A percentile compares a stretch with the other conserved stretches of the same genome.
phyloP scores from a whole-genome alignment of 805 yeast species.

The Scheffersomyces amazonensis region DNA sequence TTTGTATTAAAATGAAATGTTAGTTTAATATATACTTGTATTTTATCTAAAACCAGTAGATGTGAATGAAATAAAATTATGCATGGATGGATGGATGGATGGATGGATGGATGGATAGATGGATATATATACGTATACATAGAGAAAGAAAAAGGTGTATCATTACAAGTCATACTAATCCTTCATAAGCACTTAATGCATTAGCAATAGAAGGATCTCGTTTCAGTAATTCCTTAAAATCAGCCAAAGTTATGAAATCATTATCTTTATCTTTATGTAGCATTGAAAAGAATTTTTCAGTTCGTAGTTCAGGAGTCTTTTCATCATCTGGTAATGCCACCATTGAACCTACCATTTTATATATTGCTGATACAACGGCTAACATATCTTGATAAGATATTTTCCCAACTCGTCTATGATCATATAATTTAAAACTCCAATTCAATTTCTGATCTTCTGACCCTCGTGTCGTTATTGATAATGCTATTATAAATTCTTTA shows the following conservation, averaged over 20 bases:
- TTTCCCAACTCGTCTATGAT: slow-evolving; percentile 73
- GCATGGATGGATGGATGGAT: no score
- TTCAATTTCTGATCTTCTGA: slow-evolving; percentile 75
- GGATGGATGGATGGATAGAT: no score
- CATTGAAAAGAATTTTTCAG: slow-evolving; percentile 71
- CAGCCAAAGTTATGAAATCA: slow-evolving; percentile 67
- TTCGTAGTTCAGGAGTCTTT: slow-evolving; percentile 85
- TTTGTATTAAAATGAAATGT: no score
- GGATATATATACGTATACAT: no score
- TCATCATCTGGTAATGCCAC: slow-evolving; percentile 86
- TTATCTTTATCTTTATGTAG: slow-evolving; percentile 72
- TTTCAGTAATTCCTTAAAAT: slow-evolving; percentile 78
- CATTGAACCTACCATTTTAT: slow-evolving; percentile 95
- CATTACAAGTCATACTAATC: slow-evolving; percentile 54
- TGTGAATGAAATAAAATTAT: no score
- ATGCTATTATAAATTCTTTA: slow-evolving; percentile 85
- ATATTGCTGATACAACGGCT: slow-evolving; percentile 75
- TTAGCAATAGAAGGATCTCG: slow-evolving; percentile 72
- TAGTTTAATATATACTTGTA: no score
- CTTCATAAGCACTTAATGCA: slow-evolving; percentile 78
- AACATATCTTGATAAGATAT: slow-evolving; percentile 78
- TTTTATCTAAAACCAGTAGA: neutral
- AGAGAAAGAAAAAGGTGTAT: no score
- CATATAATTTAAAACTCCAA: slow-evolving; percentile 91
- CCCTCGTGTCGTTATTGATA: slow-evolving; percentile 86